phyloP scores from a whole-genome alignment of 306 rosid genomes.

The Herpetospermum pedunculosum region DNA sequence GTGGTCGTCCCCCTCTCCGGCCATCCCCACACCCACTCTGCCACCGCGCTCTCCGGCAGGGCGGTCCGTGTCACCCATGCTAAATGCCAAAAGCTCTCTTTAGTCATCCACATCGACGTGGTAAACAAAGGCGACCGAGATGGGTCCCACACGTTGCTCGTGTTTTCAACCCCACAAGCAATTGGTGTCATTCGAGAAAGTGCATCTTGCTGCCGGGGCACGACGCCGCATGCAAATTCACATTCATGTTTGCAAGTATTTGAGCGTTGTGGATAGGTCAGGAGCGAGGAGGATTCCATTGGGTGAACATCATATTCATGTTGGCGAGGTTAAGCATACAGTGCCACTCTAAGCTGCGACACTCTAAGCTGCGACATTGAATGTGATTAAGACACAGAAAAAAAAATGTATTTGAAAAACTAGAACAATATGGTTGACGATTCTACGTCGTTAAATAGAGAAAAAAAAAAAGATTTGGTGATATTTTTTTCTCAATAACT shows the following conservation, averaged over 20 bases:
- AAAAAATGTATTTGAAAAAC: neutral
- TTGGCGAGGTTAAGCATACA: conserved; percentile 48
- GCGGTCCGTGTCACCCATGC: conserved; percentile 80
- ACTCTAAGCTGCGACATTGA: conserved; percentile 41
- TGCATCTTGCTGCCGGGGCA: conserved; percentile 37
- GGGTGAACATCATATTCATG: conserved; percentile 49
- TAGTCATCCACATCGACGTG: conserved; percentile 44
- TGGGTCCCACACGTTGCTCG: conserved; percentile 59
- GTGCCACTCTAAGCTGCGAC: conserved; percentile 45
- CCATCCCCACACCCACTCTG: conserved; percentile 19
- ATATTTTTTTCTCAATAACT: neutral
- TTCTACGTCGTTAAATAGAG: neutral
- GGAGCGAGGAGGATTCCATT: conserved; percentile 71
- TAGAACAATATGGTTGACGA: neutral
- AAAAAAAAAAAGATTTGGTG: neutral
- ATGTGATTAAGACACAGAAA: conserved; percentile 38
- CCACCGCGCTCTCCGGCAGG: conserved; percentile 25
- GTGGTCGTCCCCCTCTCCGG: conserved; percentile 46
- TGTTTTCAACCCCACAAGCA: conserved; percentile 60
- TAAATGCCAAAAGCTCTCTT: conserved; percentile 40
- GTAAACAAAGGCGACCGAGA: conserved; percentile 54
- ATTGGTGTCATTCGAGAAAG: conserved; percentile 58
- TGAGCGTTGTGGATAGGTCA: conserved; percentile 62
- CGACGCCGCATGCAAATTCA: conserved; percentile 31
- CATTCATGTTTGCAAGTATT: conserved; percentile 64